Conservation (phyloP, 257 asterid species). For the Anisodus tanguticus region DNA sequence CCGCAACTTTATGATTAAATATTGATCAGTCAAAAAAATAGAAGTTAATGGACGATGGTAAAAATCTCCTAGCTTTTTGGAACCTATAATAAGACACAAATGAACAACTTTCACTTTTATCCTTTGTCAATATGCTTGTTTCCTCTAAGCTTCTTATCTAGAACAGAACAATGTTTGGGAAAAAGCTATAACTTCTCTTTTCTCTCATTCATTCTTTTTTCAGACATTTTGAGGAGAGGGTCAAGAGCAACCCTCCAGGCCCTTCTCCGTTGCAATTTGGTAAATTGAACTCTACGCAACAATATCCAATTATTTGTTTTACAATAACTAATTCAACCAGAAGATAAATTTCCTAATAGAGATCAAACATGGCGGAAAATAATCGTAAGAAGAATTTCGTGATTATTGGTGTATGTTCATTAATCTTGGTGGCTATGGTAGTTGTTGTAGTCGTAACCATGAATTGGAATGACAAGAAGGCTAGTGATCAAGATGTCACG, state of each 20-base stretch:
- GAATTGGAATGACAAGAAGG: neutral
- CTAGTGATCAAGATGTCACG: conserved; percentile 4
- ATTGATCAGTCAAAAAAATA: conserved; percentile 12
- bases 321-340: neutral
- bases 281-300: conserved; percentile 17
- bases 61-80: conserved; percentile 15
- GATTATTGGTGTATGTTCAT: conserved; percentile 46
- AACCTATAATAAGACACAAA: conserved; percentile 27
- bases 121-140: conserved; percentile 21
- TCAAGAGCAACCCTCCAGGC: conserved; percentile 25
- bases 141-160: conserved; percentile 28
- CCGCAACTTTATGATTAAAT: neutral
- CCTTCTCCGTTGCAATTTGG: conserved; percentile 32
- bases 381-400: conserved; percentile 46
- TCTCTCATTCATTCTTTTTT: conserved; percentile 7
- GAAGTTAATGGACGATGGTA: conserved; percentile 8
- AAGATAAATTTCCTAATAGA: neutral
- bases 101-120: conserved; percentile 3
- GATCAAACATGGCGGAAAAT: conserved; percentile 52
- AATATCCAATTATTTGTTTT: neutral
- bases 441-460: conserved; percentile 49
- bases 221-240: conserved; percentile 32
- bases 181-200: conserved; percentile 20
- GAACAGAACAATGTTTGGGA: conserved; percentile 19
- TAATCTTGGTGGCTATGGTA: conserved; percentile 63